These are phyloP conservation scores for Protomyces gravidus DNA, from an alignment of 1,139 yeast species.

Conservation along the genomic window DNA sequence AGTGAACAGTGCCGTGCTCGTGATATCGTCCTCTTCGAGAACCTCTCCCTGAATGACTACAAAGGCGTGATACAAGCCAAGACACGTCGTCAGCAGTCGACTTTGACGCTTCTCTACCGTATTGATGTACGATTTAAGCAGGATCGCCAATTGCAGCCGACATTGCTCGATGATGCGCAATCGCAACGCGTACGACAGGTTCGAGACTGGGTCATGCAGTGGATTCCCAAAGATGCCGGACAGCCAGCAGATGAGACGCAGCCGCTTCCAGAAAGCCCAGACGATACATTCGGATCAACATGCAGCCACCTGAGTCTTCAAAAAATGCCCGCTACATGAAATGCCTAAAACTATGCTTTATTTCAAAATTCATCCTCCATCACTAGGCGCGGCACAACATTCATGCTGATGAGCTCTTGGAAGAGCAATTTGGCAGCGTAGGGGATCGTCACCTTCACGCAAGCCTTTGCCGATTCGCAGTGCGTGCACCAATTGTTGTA, in stretches of 20 bases:
- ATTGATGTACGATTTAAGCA: background rate
- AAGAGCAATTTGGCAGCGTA: constrained; percentile 93
- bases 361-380: constrained; percentile 61
- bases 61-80: constrained; percentile 7
- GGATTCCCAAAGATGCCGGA: constrained; percentile 15
- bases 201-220: constrained; percentile 37
- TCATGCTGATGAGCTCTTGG: constrained; percentile 95
- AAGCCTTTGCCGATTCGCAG: constrained; percentile 80
- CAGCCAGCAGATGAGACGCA: background rate
- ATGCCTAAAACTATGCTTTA: background rate
- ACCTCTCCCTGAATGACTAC: constrained; percentile 9
- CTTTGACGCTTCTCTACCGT: constrained; percentile 13
- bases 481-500: constrained; percentile 96
- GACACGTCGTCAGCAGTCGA: background rate
- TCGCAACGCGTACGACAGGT: constrained; percentile 10
- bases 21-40: constrained; percentile 12
- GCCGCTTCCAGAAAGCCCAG: background rate
- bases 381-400: constrained; percentile 90
- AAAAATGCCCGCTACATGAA: background rate
- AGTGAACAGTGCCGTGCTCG: constrained; percentile 1
- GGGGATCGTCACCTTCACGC: constrained; percentile 93
- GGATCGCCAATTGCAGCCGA: constrained; percentile 21
- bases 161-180: constrained; percentile 12
- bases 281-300: background rate
- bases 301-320: background rate